These are phyloP conservation scores for Phytophthora sansomeana DNA, from an alignment of 352 stramenopile genomes.

Conservation along the genomic window DNA sequence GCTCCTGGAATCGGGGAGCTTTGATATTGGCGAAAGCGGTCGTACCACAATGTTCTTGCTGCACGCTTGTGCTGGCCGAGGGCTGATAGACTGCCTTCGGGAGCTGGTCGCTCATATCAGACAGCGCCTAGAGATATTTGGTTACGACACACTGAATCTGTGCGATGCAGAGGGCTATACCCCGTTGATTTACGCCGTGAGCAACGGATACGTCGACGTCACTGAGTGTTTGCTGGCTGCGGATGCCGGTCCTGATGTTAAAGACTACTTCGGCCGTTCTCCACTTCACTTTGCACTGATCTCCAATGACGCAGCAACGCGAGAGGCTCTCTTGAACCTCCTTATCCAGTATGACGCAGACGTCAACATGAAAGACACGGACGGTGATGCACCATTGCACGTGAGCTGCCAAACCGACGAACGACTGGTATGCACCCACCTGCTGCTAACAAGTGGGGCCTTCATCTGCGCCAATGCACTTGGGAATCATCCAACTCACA, in stretches of 20 bases:
- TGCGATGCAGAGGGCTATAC: constrained; percentile 81
- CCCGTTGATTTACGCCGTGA: constrained; percentile 81
- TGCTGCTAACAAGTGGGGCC: constrained; percentile 69
- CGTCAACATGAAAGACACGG: constrained; percentile 74
- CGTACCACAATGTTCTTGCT: constrained; percentile 59
- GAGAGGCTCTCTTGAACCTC: constrained; percentile 55
- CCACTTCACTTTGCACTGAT: constrained; percentile 75
- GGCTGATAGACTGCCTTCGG: constrained; percentile 61
- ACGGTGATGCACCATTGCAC: constrained; percentile 76
- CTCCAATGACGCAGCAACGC: constrained; percentile 15
- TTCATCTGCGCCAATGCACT: constrained; percentile 62
- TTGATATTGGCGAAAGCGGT: constrained; percentile 50
- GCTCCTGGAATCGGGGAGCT: constrained; percentile 60
- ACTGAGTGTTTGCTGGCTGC: constrained; percentile 66
- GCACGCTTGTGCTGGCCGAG: constrained; percentile 67
- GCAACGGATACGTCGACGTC: constrained; percentile 55
- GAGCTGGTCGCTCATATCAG: constrained; percentile 60
- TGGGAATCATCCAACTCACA: constrained; percentile 77
- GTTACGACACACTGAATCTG: constrained; percentile 47
- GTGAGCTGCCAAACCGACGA: constrained; percentile 61
- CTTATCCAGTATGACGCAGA: constrained; percentile 76
- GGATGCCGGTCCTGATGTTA: constrained; percentile 61
- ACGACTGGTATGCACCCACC: constrained; percentile 54
- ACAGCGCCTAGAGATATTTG: constrained; percentile 40
- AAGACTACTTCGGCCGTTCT: constrained; percentile 71